Conservation (phyloP, 2,329 filamentous ascomycete genomes). For the Cordyceps fumosorosea region DNA sequence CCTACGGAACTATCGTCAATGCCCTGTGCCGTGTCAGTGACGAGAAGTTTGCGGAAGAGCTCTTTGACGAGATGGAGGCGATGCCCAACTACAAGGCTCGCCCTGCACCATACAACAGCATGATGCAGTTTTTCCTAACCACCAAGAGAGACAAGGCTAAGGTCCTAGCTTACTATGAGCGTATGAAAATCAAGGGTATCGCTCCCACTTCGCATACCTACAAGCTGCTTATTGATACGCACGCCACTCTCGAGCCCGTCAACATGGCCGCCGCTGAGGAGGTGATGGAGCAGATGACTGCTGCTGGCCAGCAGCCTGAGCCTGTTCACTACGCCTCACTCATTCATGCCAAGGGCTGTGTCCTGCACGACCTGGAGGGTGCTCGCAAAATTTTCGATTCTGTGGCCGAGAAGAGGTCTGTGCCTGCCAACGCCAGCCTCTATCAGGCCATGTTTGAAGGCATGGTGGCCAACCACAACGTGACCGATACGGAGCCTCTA, state of each 20-base stretch:
- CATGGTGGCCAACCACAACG: slow-evolving; percentile 90
- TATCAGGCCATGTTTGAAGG: slow-evolving; percentile 97
- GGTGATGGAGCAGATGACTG: slow-evolving; percentile 71
- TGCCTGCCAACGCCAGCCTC: slow-evolving; percentile 73
- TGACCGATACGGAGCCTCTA: slow-evolving; percentile 66
- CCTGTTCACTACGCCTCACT: slow-evolving; percentile 93
- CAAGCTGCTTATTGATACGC: slow-evolving; percentile 92
- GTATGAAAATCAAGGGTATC: slow-evolving; percentile 84
- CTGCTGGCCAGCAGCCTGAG: slow-evolving; percentile 69
- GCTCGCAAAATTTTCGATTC: slow-evolving; percentile 77
- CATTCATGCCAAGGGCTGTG: slow-evolving; percentile 93
- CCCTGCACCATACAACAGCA: slow-evolving; percentile 94
- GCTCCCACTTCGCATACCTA: slow-evolving; percentile 91
- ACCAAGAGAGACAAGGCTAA: slow-evolving; percentile 95
- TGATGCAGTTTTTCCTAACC: slow-evolving; percentile 99
- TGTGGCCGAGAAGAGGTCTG: slow-evolving; percentile 60
- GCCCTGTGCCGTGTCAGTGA: slow-evolving; percentile 95
- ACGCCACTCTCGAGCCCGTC: slow-evolving; percentile 87
- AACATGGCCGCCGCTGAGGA: slow-evolving; percentile 82
- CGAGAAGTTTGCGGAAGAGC: slow-evolving; percentile 93
- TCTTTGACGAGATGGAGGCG: slow-evolving; percentile 98
- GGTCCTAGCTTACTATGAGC: slow-evolving; percentile 89
- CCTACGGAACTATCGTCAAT: slow-evolving; percentile 97
- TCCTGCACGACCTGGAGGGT: slow-evolving; percentile 81
- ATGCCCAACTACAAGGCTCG: slow-evolving; percentile 99